Base-by-base conservation (phyloP, 768 basidiomycete genomes). In the Phallus indusiatus region DNA sequence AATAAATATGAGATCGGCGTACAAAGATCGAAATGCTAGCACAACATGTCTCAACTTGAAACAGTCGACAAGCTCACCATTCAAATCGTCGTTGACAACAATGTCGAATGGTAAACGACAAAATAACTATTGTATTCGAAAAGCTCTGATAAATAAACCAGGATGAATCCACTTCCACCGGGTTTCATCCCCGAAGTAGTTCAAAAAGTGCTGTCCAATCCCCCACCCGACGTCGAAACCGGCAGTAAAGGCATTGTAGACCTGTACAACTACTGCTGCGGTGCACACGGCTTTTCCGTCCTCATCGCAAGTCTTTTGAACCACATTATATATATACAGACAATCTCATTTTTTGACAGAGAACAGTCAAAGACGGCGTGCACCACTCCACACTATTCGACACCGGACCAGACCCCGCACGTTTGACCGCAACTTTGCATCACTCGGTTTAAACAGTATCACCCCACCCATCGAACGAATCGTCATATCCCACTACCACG, bases 21-120 rank as follows among this genome's bases (percentile, higher is more conserved):
- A n/a, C n/a, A n/a, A n/a, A n/a, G 7, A 28, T 28, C 28, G 28
- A 28, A 28, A 28, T 28, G n/a, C 28, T 28, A 28, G 2, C 28
- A 7, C 28, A 28, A 7, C 28, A 28, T 42, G 42, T 42, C 42
- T 42, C 14, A 42, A 42, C 42, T 42, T 10, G 42, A 51, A 20
- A 11, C 46, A 14, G 75, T 80, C 37, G 75, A 80, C 59, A 66
- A 64, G 59, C 63, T 79, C 10, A 65, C 62, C 1, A 76, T 88
- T 60, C 86, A 81, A 0, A 85, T 90, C 64, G 76, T 89, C 8
- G 86, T 90, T 28, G 88, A 90, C 67, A 88, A 90, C 64, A 76
- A 71, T 59, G 82, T 90, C 36, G 90, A 92, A 84, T 91, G 90
- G 89, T 85, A 63, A 28, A n/a, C n/a, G n/a, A n/a, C n/a, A n/a